Evolutionary conservation across 768 basidiomycete genomes (phyloP).

Genomic region (Mycena filopes): DNA sequence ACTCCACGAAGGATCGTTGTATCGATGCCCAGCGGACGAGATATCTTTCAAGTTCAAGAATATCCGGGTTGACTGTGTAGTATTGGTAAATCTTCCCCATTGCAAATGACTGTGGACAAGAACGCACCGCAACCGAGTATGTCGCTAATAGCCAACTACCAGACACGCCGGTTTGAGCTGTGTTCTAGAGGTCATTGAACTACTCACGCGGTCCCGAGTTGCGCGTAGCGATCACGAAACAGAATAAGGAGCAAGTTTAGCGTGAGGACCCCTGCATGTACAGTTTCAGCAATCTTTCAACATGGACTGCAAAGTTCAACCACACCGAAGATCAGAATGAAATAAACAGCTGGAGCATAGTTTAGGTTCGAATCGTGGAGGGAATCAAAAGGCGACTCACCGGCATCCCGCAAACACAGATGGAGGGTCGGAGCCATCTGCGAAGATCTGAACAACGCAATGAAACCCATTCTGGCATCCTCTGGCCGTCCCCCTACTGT

Average conservation of each 20-base stretch:
- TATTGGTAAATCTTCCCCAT: no score
- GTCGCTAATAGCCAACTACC: slow-evolving; percentile 16
- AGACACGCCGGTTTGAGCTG: slow-evolving; percentile 3
- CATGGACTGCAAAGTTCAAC: neutral
- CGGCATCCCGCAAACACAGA: slow-evolving; percentile 19
- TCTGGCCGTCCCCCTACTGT: neutral
- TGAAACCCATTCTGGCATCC: neutral
- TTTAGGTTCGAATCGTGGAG: slow-evolving; percentile 4
- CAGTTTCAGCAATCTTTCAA: slow-evolving; percentile 8
- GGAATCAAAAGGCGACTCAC: slow-evolving; percentile 6
- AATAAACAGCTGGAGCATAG: slow-evolving; percentile 12
- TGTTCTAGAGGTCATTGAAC: no score
- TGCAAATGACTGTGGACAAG: slow-evolving; percentile 8
- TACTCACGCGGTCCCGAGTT: slow-evolving; percentile 17
- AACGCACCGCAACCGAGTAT: slow-evolving; percentile 20
- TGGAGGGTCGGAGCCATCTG: slow-evolving; percentile 14
- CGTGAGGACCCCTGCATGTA: slow-evolving; percentile 14
- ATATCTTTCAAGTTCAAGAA: slow-evolving; percentile 16
- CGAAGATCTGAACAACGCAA: neutral
- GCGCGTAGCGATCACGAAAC: slow-evolving; percentile 8
- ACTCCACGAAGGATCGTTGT: slow-evolving; percentile 19
- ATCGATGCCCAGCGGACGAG: slow-evolving; percentile 4
- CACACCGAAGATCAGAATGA: slow-evolving; percentile 11
- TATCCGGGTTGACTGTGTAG: slow-evolving; percentile 17
- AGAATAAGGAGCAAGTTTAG: slow-evolving; percentile 13